A percentile compares a stretch with the other conserved stretches of the same genome.
Evolutionary conservation across 2,329 filamentous ascomycete genomes (phyloP).

Genomic region (Pestalotiopsis sp.): DNA sequence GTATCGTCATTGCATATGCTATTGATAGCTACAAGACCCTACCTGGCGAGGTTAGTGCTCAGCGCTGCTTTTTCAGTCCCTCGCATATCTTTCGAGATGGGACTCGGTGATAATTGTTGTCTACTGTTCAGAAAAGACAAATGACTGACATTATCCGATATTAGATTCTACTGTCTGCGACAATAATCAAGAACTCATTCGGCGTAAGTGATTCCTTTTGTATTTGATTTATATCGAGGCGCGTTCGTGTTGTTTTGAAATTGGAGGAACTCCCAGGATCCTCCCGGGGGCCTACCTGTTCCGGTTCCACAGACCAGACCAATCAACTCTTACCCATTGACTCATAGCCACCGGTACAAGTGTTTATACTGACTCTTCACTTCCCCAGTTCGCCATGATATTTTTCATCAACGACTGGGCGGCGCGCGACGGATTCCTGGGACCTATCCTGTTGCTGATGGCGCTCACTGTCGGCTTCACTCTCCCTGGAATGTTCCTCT

Average conservation of each 20-base stretch:
- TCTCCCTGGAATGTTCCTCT: slow-evolving; percentile 26
- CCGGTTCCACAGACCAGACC: too few relatives aligned
- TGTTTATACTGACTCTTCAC: neutral
- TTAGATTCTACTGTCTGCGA: slow-evolving; percentile 38
- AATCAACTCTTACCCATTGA: neutral
- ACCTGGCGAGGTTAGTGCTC: slow-evolving; percentile 42
- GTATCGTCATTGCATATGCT: slow-evolving; percentile 57
- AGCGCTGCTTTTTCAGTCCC: too few relatives aligned
- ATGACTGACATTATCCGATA: too few relatives aligned
- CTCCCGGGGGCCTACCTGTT: too few relatives aligned
- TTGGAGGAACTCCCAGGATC: too few relatives aligned
- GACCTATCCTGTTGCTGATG: slow-evolving; percentile 27
- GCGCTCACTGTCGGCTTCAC: slow-evolving; percentile 25
- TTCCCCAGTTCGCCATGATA: slow-evolving; percentile 31
- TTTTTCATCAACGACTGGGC: slow-evolving; percentile 31
- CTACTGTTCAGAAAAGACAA: too few relatives aligned
- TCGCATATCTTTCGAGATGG: too few relatives aligned
- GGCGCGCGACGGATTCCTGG: slow-evolving; percentile 23
- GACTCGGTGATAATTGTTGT: slow-evolving; percentile 47
- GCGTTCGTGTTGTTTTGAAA: too few relatives aligned
- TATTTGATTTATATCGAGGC: too few relatives aligned
- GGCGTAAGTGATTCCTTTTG: slow-evolving; percentile 30
- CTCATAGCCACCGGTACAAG: neutral
- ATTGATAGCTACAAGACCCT: slow-evolving; percentile 65
- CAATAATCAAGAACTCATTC: slow-evolving; percentile 60